Conservation (phyloP, 371 early-diverging fungal species). For the Apophysomyces ossiformis region DNA sequence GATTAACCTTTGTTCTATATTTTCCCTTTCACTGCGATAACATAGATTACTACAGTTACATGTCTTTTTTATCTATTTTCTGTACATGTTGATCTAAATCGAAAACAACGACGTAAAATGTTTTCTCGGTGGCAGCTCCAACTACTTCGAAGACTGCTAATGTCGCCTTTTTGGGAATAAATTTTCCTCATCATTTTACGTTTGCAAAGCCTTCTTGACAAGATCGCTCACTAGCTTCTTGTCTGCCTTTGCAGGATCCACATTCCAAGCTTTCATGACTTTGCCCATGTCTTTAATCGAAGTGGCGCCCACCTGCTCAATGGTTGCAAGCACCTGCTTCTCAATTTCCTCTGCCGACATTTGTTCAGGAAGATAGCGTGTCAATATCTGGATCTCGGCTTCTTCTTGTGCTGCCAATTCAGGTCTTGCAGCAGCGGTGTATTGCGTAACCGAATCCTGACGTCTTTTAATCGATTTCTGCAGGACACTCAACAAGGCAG, state of each 20-base stretch:
- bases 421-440: slow-evolving; percentile 60
- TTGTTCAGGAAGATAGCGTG: slow-evolving; percentile 71
- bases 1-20: no score
- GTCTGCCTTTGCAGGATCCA: slow-evolving; percentile 66
- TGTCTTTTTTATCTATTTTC: no score
- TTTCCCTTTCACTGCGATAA: no score
- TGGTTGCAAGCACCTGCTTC: slow-evolving; percentile 50
- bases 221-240: slow-evolving; percentile 68
- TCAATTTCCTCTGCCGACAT: slow-evolving; percentile 72
- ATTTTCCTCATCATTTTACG: not conserved
- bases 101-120: not conserved
- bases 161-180: not conserved
- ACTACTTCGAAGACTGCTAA: not conserved
- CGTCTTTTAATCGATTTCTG: slow-evolving; percentile 77
- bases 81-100: no score
- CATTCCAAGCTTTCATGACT: slow-evolving; percentile 76
- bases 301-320: slow-evolving; percentile 61
- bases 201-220: slow-evolving; percentile 54
- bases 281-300: slow-evolving; percentile 72
- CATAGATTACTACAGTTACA: no score
- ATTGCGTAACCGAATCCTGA: slow-evolving; percentile 70
- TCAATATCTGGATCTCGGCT: slow-evolving; percentile 64
- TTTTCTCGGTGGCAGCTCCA: not conserved
- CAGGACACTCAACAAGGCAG: slow-evolving; percentile 57
- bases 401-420: slow-evolving; percentile 72